Conservation (phyloP, 129 eudicot species). For the Helichrysum umbraculigerum region DNA sequence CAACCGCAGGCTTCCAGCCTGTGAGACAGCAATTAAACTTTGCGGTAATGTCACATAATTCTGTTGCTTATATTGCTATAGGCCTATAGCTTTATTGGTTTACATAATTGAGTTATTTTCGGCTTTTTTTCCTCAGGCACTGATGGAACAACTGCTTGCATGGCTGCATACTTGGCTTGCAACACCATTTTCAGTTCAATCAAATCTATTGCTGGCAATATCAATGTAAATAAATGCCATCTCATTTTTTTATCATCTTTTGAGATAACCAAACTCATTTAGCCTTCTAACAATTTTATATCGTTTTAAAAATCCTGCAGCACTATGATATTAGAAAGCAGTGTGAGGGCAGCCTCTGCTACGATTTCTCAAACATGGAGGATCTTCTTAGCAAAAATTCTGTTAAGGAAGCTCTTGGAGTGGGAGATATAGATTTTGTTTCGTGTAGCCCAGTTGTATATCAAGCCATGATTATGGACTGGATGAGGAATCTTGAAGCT, state of each 20-base stretch:
- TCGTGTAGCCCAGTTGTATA: slow-evolving; percentile 88
- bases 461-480: slow-evolving; percentile 82
- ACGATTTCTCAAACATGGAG: slow-evolving; percentile 91
- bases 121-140: slow-evolving; percentile 53
- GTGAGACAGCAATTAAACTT: slow-evolving; percentile 82
- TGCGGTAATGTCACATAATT: slow-evolving; percentile 57
- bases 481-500: slow-evolving; percentile 96
- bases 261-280: neutral
- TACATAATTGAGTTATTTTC: slow-evolving; percentile 10
- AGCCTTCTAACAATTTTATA: neutral
- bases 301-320: slow-evolving; percentile 44
- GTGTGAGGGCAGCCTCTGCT: slow-evolving; percentile 93
- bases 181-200: slow-evolving; percentile 68
- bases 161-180: slow-evolving; percentile 85
- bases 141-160: slow-evolving; percentile 77
- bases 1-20: slow-evolving; percentile 69
- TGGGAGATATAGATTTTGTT: slow-evolving; percentile 77
- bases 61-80: no score
- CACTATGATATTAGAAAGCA: slow-evolving; percentile 86
- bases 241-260: neutral
- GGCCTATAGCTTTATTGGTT: neutral
- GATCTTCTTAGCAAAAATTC: slow-evolving; percentile 57
- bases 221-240: slow-evolving; percentile 53
- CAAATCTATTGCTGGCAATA: slow-evolving; percentile 59
- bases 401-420: slow-evolving; percentile 81